These are phyloP conservation scores for Cladophialophora chaetospira DNA, from an alignment of 2,329 filamentous ascomycete genomes.

Conservation along the genomic window DNA sequence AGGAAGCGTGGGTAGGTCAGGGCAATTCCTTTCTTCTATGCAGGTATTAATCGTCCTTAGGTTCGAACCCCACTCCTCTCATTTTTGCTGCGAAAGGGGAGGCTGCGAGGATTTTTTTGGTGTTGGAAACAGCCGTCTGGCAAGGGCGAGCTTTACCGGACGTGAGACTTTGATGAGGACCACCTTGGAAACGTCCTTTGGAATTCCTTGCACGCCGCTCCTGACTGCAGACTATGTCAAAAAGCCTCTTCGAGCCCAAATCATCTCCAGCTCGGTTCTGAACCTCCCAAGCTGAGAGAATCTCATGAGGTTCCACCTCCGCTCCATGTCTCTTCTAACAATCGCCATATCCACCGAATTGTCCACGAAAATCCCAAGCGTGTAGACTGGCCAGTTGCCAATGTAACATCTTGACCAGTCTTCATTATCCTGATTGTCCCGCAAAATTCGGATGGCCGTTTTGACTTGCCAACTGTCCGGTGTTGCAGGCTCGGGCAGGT, in stretches of 20 bases:
- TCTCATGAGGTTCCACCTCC: conserved; percentile 13
- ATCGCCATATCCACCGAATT: conserved; percentile 8
- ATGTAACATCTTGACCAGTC: conserved; percentile 21
- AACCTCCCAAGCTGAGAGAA: conserved; percentile 18
- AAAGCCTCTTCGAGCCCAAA: conserved; percentile 8
- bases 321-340: conserved; percentile 14
- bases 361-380: conserved; percentile 21
- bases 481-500: conserved; percentile 6
- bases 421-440: conserved; percentile 6
- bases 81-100: too few species aligned
- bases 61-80: too few species aligned
- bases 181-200: too few species aligned
- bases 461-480: conserved; percentile 18
- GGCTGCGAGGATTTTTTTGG: too few species aligned
- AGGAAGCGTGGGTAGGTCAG: too few species aligned
- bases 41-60: too few species aligned
- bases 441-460: conserved; percentile 12
- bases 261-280: conserved; percentile 12
- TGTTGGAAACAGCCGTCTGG: too few species aligned
- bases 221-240: too few species aligned
- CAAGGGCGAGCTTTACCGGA: too few species aligned
- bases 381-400: conserved; percentile 23
- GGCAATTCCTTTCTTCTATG: too few species aligned
- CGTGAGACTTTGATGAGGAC: too few species aligned
- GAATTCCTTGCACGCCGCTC: too few species aligned